Evolutionary conservation across 2,329 filamentous ascomycete species (phyloP), one percentile per base, ranked within the genome.

Genomic region (Fusarium verticillioides): DNA sequence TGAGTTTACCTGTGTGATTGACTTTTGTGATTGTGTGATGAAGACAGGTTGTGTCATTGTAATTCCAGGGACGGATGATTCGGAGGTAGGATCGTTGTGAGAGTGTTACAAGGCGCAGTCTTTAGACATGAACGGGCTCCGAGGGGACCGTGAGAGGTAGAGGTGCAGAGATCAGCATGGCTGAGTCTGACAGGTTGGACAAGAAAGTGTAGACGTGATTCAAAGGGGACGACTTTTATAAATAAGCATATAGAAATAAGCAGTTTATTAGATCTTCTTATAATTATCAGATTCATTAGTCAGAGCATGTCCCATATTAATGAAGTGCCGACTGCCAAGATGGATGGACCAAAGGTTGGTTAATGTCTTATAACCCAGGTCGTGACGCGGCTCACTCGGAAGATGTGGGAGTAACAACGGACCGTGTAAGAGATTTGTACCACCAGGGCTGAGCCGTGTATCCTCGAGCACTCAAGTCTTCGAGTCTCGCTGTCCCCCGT

Each of bases 21-120:
- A 32, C 8, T 46, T 56, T n/a, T 47, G 54, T 50, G 42, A 59
- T 23, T 18, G 42, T 37, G 21, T 32, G 26, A 37, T 28, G 32
- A 49, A n/a, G 39, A 19, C 36, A 23, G 57, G 36, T 34, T 49
- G 49, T 66, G 60, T 12, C 42, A 65, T 44, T 13, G 40, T 36
- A 28, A 58, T 36, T 21, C n/a, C 12, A 58, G 40, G 16, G 47
- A 36, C 60, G 60, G 60, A 62, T 67, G 46, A 46, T 32, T 52
- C 66, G 66, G 60, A 68, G 44, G 37, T 36, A 9, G 23, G 28
- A 42, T 54, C 36, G 49, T 46, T 32, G 26, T 28, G 18, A 39
- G 26, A 30, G 11, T 39, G 23, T 43, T 43, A 36, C 60, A 43
- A 71, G 59, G 60, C 58, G 70, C 50, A 72, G 69, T 60, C 19